A percentile compares a stretch with the other conserved stretches of the same genome.
phyloP scores from a whole-genome alignment of 108 stramenopile genomes.

The Conticribra weissflogii region DNA sequence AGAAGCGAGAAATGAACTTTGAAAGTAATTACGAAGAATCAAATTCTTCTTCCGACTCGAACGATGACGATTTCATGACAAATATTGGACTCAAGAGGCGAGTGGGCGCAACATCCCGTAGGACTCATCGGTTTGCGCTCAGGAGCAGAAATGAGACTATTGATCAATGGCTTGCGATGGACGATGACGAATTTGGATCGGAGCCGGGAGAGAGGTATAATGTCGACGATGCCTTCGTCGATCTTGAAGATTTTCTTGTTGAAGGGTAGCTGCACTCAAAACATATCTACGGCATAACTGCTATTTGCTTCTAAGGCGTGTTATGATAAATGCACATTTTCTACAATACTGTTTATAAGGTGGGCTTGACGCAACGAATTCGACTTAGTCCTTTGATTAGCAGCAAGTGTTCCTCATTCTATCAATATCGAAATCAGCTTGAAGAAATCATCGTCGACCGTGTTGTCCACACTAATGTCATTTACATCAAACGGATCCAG shows the following conservation, averaged over 20 bases:
- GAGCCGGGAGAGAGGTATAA: slow-evolving; percentile 33
- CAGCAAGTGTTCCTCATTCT: no score
- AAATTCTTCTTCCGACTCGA: slow-evolving; percentile 5
- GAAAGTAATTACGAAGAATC: slow-evolving; percentile 10
- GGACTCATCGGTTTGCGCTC: slow-evolving; percentile 10
- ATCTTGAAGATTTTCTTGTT: slow-evolving; percentile 47
- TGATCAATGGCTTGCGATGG: slow-evolving; percentile 35
- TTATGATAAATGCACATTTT: not conserved
- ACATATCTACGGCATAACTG: not conserved
- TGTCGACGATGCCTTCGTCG: slow-evolving; percentile 34
- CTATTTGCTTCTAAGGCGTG: not conserved
- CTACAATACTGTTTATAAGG: no score
- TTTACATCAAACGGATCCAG: no score
- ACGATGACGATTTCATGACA: not conserved
- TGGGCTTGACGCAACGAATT: no score
- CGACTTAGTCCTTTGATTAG: no score
- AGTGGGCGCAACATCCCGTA: not conserved
- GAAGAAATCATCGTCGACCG: no score
- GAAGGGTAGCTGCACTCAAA: slow-evolving; percentile 17
- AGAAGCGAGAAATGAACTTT: slow-evolving; percentile 9
- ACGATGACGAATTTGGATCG: slow-evolving; percentile 30
- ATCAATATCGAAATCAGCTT: no score
- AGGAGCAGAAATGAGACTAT: slow-evolving; percentile 36
- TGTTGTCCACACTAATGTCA: no score
- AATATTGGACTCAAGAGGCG: slow-evolving; percentile 5